Base-by-base conservation (phyloP, 768 basidiomycete genomes). In the Boletus tomentosulus region DNA sequence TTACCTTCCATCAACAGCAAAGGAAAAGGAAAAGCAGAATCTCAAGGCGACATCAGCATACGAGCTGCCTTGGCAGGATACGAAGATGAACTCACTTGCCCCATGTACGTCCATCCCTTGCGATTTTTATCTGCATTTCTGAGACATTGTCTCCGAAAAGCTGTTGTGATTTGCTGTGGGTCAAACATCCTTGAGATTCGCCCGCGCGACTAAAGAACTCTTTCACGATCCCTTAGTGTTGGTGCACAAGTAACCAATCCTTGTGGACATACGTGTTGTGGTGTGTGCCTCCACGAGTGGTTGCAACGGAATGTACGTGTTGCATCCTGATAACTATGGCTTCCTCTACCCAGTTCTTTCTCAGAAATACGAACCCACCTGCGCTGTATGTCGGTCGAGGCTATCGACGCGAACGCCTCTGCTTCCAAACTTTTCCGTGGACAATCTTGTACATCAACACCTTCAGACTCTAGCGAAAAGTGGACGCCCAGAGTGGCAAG, bases 251-350 rank as follows among this genome's bases (percentile, higher is more conserved):
- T 82, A 27, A 76, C 79, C 24, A 86, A 83, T 62, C 85, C 87
- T 3, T 90, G 88, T 60, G 88, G 88, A 12, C 88, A 90, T 62
- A 83, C 80, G 25, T 79, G 78, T 55, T 90, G 88, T 54, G 88
- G 84, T 8, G 76, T 80, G 39, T 90, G 88, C 62, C 80, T 79
- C 11, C 75, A 78, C 69, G 67, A 73, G 53, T 89, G 87, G 87
- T 71, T 81, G 49, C 60, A 62, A 38, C 74, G 76, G 61, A 81
- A 78, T 51, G 86, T 85, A 54, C 42, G 78, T 35, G 12, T 39
- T 22, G 3, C 15, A 22, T 43, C 22, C 63, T 10, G 42, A 41
- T 8, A 28, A 25, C 33, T 27, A 31, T 46, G 47, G 28, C 22
- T 34, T 55, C 46, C 33, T 27, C 46, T 47, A 45, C 46, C 35